Percentiles rank a stretch among this genome's conserved stretches.
Conservation (phyloP, 345 rosid species). For the Gossypium anomalum region DNA sequence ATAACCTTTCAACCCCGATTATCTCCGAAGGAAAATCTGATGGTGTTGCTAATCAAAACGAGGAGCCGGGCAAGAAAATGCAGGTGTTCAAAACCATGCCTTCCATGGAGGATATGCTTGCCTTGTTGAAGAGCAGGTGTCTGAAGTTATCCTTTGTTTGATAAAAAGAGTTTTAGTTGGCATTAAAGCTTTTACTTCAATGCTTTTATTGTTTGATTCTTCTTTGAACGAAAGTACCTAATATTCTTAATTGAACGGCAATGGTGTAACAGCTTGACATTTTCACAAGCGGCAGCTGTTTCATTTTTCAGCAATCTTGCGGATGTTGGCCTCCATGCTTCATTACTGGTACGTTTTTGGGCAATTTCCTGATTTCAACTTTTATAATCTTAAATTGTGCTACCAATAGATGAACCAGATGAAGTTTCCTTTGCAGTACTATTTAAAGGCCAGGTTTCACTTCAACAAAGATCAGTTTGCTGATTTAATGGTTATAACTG, state of each 20-base stretch:
- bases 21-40: conserved; percentile 29
- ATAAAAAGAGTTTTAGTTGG: background rate
- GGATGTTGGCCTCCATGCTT: conserved; percentile 70
- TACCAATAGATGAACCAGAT: background rate
- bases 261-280: conserved; percentile 46
- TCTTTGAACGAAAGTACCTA: background rate
- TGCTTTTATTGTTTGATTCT: background rate
- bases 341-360: conserved; percentile 50
- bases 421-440: conserved; percentile 49
- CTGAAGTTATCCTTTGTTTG: background rate
- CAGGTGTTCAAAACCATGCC: conserved; percentile 39
- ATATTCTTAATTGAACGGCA: background rate
- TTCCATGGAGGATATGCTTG: conserved; percentile 47
- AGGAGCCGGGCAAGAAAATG: conserved; percentile 19
- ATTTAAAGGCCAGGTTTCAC: conserved; percentile 81
- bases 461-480: conserved; percentile 87
- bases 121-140: conserved; percentile 68
- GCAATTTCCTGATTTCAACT: too few species aligned
- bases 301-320: conserved; percentile 69
- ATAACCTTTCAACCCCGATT: conserved; percentile 35
- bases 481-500: conserved; percentile 74
- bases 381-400: too few species aligned
- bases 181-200: background rate
- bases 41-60: conserved; percentile 18
- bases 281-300: conserved; percentile 69